Conservation (phyloP, 345 rosid genomes). For the Cardamine resedifolia region DNA sequence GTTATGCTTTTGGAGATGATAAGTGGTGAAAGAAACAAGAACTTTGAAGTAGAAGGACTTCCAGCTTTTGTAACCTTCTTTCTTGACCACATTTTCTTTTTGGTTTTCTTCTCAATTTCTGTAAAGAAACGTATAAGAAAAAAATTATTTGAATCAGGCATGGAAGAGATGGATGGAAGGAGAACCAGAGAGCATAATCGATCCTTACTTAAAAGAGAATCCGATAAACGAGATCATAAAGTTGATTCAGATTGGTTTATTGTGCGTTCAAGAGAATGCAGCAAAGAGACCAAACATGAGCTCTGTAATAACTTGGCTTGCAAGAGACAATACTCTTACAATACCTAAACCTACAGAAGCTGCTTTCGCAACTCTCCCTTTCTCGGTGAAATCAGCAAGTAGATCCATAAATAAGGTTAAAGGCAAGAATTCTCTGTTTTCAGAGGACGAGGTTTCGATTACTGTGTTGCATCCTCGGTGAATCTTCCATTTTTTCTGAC, state of each 20-base stretch:
- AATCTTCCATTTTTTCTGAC: not conserved
- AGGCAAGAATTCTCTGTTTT: not conserved
- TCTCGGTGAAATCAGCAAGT: not conserved
- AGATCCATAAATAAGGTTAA: not conserved
- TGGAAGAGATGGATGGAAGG: conserved; percentile 60
- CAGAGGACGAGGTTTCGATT: conserved; percentile 23
- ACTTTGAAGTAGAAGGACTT: conserved; percentile 38
- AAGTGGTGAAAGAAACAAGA: conserved; percentile 48
- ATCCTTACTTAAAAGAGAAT: conserved; percentile 40
- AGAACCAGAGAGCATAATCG: conserved; percentile 39
- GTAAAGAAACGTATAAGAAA: not conserved
- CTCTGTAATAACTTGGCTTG: conserved; percentile 49
- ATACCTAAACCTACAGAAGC: conserved; percentile 48
- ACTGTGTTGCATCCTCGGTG: conserved; percentile 28
- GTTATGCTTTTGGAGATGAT: conserved; percentile 51
- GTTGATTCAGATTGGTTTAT: conserved; percentile 52
- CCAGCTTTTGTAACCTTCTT: conserved; percentile 36
- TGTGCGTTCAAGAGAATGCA: conserved; percentile 58
- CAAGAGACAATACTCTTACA: conserved; percentile 34
- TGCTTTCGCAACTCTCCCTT: conserved; percentile 41
- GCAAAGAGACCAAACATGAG: conserved; percentile 55
- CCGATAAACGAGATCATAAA: conserved; percentile 41
- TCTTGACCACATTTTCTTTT: not conserved
- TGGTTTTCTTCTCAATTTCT: not conserved
- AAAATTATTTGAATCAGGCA: conserved; percentile 36